Base-by-base conservation (phyloP, 2,329 filamentous ascomycete genomes). In the Thelonectria olida region DNA sequence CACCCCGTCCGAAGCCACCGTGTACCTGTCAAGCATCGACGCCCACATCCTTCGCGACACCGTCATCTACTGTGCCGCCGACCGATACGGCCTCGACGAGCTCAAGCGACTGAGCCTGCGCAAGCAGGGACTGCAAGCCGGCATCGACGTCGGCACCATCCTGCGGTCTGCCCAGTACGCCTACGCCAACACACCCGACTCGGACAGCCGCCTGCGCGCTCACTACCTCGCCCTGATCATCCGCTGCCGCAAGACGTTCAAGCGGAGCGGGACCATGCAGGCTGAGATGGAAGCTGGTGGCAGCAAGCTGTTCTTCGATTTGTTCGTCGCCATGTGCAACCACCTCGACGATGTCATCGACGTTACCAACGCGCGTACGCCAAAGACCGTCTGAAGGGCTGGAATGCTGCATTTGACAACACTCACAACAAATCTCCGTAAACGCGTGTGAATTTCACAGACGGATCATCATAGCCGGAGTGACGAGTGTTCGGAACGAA, bases 301-400 rank as follows among this genome's bases (percentile, higher is more conserved):
- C 74, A 86, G 88, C 81, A 94, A 94, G 85, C 86, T 97, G 82
- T 97, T 96, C 86, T 98, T 98, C 83, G 94, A 97, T 85, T 85
- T 98, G 80, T 98, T 97, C 80, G 94, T 97, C 77, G 94, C 94
- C 74, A 92, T 97, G 90, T 97, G 93, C 85, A 97, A 97, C 82
- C 94, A 97, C 84, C 91, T 97, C 75, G 94, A 97, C 86, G 94
- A 97, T 80, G 89, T 97, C 81, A 90, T 92, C 81, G 93, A 96
- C 77, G 89, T 92, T 80, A 90, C 87, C 87, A 91, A 89, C 78
- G 86, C 84, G 76, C 81, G 83, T 66, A 84, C 84, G 63, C 85
- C 85, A 61, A 84, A 80, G 80, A 85, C 84, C 51, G 82, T 87
- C 76, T 88, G 76, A 86, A 62, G 23, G 58, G 61, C 20, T 44